Evolutionary conservation across 2,329 filamentous ascomycete genomes (phyloP), one percentile per base, ranked within the genome.

Genomic region (Paecilomyces sp.): DNA sequence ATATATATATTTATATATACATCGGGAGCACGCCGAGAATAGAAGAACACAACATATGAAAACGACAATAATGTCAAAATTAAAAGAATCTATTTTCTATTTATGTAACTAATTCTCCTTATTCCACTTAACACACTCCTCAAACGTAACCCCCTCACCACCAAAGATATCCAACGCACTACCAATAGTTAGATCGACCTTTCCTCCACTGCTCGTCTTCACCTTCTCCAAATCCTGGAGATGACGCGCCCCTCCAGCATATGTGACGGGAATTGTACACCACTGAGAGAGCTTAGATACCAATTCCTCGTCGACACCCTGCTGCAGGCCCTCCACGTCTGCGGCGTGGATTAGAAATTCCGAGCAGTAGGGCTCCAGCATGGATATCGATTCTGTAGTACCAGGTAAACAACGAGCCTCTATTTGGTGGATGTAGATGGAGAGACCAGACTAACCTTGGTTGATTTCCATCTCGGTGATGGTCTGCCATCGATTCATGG

Each of bases 401-500:
- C 25, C 54, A 33, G 58, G 30, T 12, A 50, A 28, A 11, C 33
- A 25, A 30, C 1, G 25, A 28, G 25, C 25, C 25, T 36, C 15
- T n/a, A 55, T 57, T 54, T 34, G 57, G 15, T 33, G 6, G 25
- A 15, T 3, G 4, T 28, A 41, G 13, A 31, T n/a, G 50, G 58
- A 52, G 22, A 55, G 18, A 12, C 5, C 9, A 30, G n/a, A 56
- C 76, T 59, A 77, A 92, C 93, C 90, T 82, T 90, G 81, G 64
- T 88, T 93, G 64, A 99, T 86, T 72, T 97, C 91, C 87, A 96
- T 96, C 69, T 97, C 91, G 1, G 94, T 97, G 59, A 97, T 88
- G 1, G 91, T 96, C 81, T 97, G 94, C 94, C 94, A 99, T 75
- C 96, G 96, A 76, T 99, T 91, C 88, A 96, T 99, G 58, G 94